phyloP scores from a whole-genome alignment of 164 flowering plant genomes.

The Tetracentron sinense region DNA sequence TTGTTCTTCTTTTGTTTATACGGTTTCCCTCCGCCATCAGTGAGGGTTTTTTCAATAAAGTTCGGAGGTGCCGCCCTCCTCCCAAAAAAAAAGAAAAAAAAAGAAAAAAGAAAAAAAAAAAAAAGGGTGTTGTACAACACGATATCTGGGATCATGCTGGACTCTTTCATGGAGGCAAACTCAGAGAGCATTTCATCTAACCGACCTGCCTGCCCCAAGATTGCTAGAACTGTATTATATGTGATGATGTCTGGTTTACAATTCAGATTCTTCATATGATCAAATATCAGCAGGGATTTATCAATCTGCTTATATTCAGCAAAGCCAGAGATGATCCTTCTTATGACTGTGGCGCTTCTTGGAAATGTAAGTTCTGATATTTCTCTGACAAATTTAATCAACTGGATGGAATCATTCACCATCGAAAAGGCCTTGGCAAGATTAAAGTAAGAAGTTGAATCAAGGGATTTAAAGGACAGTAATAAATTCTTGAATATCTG shows the following conservation, averaged over 20 bases:
- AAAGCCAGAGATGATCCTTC: slow-evolving; percentile 66
- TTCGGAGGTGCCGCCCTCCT: too few relatives aligned
- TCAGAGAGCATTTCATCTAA: slow-evolving; percentile 62
- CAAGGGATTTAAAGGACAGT: slow-evolving; percentile 22
- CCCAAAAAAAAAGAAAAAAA: too few relatives aligned
- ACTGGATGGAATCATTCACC: slow-evolving; percentile 25
- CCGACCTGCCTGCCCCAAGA: slow-evolving; percentile 58
- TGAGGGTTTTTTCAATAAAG: too few relatives aligned
- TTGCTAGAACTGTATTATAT: slow-evolving; percentile 58
- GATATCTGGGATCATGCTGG: slow-evolving; percentile 51
- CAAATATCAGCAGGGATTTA: slow-evolving; percentile 69
- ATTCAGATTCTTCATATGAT: slow-evolving; percentile 45
- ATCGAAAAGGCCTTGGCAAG: slow-evolving; percentile 61
- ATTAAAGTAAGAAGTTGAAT: slow-evolving; percentile 36
- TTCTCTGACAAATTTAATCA: slow-evolving; percentile 47
- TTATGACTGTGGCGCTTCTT: slow-evolving; percentile 36
- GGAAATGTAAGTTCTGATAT: slow-evolving; percentile 46
- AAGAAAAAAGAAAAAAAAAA: too few relatives aligned
- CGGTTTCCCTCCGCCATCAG: too few relatives aligned
- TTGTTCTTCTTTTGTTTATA: too few relatives aligned
- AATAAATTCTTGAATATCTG: slow-evolving; percentile 52
- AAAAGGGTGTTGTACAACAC: slow-evolving; percentile 78
- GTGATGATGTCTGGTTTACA: slow-evolving; percentile 70
- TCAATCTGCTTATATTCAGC: slow-evolving; percentile 51
- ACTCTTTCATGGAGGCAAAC: slow-evolving; percentile 61